Evolutionary conservation across 306 rosid genomes (phyloP).

Genomic region (Morella rubra): DNA sequence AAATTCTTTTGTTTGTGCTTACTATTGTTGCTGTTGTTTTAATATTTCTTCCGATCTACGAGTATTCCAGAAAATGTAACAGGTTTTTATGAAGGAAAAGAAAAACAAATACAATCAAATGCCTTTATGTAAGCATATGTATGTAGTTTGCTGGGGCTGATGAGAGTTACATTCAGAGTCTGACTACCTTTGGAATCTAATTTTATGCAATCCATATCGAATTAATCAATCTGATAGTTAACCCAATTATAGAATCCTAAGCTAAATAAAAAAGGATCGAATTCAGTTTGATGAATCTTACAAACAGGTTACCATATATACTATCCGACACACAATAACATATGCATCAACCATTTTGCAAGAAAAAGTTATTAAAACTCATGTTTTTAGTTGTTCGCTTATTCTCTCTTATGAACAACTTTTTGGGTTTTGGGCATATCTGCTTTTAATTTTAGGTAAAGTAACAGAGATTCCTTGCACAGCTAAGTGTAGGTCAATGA

Average conservation of each 20-base stretch:
- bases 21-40: neutral
- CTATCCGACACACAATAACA: neutral
- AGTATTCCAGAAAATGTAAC: neutral
- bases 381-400: neutral
- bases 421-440: neutral
- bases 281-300: neutral
- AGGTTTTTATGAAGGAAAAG: neutral
- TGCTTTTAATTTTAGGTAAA: neutral
- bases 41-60: neutral
- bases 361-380: neutral
- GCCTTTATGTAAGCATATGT: neutral
- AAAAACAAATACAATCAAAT: neutral
- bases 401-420: neutral
- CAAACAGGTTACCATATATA: neutral
- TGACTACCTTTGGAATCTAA: neutral
- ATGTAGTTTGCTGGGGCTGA: neutral
- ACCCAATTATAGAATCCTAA: neutral
- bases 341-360: neutral
- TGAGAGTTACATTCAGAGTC: no score
- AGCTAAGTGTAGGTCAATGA: neutral
- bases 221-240: neutral
- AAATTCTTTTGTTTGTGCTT: neutral
- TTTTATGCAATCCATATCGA: neutral
- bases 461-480: neutral
- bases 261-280: neutral